Evolutionary conservation across 2,329 filamentous ascomycete genomes (phyloP).

Genomic region (Parastagonospora nodorum): DNA sequence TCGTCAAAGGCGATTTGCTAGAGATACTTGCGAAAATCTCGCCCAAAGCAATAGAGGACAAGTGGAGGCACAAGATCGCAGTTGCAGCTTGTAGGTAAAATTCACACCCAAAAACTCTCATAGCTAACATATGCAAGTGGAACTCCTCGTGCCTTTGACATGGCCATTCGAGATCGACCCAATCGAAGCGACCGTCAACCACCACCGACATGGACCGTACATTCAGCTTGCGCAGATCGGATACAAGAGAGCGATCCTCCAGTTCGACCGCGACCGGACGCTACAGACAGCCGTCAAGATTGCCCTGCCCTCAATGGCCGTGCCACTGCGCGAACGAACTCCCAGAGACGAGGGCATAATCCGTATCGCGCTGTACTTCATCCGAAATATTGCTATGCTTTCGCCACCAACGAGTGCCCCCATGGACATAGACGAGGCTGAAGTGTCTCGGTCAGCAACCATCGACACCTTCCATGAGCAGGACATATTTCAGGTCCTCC

Average conservation of each 20-base stretch:
- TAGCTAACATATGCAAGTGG: conserved; percentile 57
- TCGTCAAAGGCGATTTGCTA: conserved; percentile 87
- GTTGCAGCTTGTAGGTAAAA: conserved; percentile 69
- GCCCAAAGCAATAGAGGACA: conserved; percentile 72
- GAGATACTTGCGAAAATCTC: conserved; percentile 82
- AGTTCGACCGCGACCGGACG: conserved; percentile 77
- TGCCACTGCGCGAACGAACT: conserved; percentile 74
- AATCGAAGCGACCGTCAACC: conserved; percentile 86
- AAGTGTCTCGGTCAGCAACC: conserved; percentile 83
- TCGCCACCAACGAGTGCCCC: conserved; percentile 72
- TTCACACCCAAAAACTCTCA: fast-evolving
- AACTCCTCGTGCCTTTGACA: conserved; percentile 88
- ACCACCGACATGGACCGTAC: conserved; percentile 88
- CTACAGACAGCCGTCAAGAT: conserved; percentile 80
- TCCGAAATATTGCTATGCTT: conserved; percentile 89
- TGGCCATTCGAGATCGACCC: conserved; percentile 86
- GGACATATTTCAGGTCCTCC: conserved; percentile 82
- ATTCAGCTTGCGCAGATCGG: conserved; percentile 83
- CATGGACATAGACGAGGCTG: conserved; percentile 85
- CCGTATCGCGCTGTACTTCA: conserved; percentile 84
- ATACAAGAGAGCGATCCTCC: conserved; percentile 89
- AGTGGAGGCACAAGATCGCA: conserved; percentile 76
- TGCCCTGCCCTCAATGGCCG: conserved; percentile 83
- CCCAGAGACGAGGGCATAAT: conserved; percentile 89
- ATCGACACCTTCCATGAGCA: conserved; percentile 90